Base-by-base conservation (phyloP, 1,284 basidiomycete species). In the Bjerkandera adusta region DNA sequence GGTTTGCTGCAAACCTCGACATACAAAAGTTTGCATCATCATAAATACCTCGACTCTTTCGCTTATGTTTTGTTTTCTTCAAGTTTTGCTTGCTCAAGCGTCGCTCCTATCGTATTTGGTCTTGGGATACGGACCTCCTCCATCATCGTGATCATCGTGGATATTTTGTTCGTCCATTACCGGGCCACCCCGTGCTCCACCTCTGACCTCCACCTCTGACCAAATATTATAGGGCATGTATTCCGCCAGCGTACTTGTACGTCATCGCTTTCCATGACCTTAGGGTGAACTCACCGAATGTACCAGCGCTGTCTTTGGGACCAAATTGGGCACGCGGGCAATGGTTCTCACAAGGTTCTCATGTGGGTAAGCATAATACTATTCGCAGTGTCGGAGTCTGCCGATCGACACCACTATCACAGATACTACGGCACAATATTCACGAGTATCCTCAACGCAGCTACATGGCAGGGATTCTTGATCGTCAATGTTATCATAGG, bases 401-500 rank as follows among this genome's bases (percentile, higher is more conserved):
- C 2, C 32, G 21, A 34, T 10, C 20, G 36, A 15, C 4, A 15
- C 16, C 24, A n/a, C 36, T 41, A 32, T 10, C 15, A 16, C 1
- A 85, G 83, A 10, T 83, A 80, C 60, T 80, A 77, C 54, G 81
- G 77, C 1, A 74, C 77, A 3, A 68, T 80, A 35, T 68, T 87
- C 29, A 82, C 84, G 13, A 79, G 79, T 15, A 39, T 76, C 18
- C 68, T 86, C 39, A 88, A 89, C 55, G 77, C 83, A 2, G 53
- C 79, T 41, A 70, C 75, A 39, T 73, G 80, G 65, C 68, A 86
- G 59, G 85, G 86, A 0, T 90, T 80, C 64, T 68, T 85, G 43
- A 76, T 88, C 36, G 64, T 92, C 44, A 85, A 85, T 56, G 77
- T 75, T 40, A 89, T 91, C 56, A 71, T 87, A 41, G 88, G 85